These are phyloP conservation scores for Artemisia argyi DNA, from an alignment of 129 eudicot genomes.

Conservation along the genomic window DNA sequence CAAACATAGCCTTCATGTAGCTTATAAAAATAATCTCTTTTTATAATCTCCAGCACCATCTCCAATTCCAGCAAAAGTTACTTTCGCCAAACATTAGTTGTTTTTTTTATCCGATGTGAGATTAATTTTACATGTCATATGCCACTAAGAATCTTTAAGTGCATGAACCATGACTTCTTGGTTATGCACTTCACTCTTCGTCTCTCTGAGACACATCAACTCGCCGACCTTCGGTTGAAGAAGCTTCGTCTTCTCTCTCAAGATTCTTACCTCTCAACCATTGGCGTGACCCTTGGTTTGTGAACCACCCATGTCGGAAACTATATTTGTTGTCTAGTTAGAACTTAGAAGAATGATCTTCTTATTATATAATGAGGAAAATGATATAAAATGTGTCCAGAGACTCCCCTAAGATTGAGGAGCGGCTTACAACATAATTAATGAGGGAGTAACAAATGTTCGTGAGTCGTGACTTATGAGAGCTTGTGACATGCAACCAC, in stretches of 20 bases:
- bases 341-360: neutral
- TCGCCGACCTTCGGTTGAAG: conserved; percentile 56
- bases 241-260: conserved; percentile 50
- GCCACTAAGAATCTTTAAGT: conserved; percentile 65
- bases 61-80: too few species aligned
- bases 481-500: neutral
- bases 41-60: too few species aligned
- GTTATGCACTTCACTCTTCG: conserved; percentile 54
- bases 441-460: neutral
- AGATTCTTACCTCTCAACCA: conserved; percentile 33
- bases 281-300: conserved; percentile 42
- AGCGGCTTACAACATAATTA: neutral
- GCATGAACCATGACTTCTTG: conserved; percentile 57
- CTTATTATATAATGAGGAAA: neutral
- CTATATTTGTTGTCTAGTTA: neutral
- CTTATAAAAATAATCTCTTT: too few species aligned
- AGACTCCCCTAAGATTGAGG: neutral
- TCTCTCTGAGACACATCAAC: conserved; percentile 58
- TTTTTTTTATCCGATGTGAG: too few species aligned
- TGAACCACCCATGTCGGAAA: conserved; percentile 48
- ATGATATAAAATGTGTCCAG: neutral
- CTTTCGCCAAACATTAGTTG: too few species aligned
- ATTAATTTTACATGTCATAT: too few species aligned
- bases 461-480: neutral
- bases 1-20: too few species aligned